Percentiles rank a stretch among this genome's conserved stretches.
Evolutionary conservation across 257 asterid species (phyloP).

Genomic region (Cordia subcordata): DNA sequence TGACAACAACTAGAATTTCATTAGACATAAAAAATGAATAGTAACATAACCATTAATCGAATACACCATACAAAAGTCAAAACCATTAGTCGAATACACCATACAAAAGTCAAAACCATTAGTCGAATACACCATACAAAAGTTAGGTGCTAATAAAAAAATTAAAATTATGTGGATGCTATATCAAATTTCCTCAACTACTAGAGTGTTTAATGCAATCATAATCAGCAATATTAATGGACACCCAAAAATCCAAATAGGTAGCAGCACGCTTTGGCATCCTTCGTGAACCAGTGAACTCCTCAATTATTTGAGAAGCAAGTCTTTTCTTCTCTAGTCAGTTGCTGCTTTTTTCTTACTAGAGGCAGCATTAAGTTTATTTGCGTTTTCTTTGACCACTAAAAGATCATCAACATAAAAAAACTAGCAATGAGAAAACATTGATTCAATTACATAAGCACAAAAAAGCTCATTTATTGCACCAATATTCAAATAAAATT

Average conservation of each 20-base stretch:
- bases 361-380: slow-evolving; percentile 25
- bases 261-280: slow-evolving; percentile 92
- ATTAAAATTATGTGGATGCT: no score
- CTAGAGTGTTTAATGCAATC: slow-evolving; percentile 80
- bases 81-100: no score
- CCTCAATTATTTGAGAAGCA: slow-evolving; percentile 32
- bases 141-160: no score
- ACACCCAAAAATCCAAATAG: slow-evolving; percentile 64
- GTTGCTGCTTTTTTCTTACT: slow-evolving; percentile 32
- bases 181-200: no score
- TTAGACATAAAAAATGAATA: no score
- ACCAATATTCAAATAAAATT: background rate
- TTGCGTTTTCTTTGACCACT: slow-evolving; percentile 35
- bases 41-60: no score
- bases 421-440: slow-evolving; percentile 8
- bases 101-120: no score
- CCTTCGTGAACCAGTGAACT: slow-evolving; percentile 39
- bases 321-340: slow-evolving; percentile 34
- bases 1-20: no score
- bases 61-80: no score
- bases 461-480: background rate
- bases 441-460: background rate
- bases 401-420: slow-evolving; percentile 2
- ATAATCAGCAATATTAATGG: slow-evolving; percentile 79
- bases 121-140: no score